Evolutionary conservation across 2,329 filamentous ascomycete genomes (phyloP).

Genomic region (Decorospora gaudefroyi): DNA sequence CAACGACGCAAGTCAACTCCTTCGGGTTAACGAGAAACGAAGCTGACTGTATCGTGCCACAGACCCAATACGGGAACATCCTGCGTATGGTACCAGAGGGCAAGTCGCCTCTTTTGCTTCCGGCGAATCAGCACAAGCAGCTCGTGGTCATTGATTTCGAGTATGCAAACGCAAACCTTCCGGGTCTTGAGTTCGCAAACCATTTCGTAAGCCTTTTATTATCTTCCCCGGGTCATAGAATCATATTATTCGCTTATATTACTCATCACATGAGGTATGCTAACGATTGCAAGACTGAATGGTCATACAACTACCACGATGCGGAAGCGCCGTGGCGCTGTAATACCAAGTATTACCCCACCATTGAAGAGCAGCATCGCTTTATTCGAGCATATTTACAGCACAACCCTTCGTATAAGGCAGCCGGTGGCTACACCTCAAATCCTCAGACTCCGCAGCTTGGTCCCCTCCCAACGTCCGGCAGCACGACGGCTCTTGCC

Average conservation of each 20-base stretch:
- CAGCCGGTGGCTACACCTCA: slow-evolving; percentile 57
- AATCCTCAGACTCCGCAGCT: slow-evolving; percentile 48
- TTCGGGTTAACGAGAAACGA: background rate
- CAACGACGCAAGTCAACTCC: slow-evolving; percentile 73
- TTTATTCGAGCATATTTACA: slow-evolving; percentile 87
- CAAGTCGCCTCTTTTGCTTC: slow-evolving; percentile 83
- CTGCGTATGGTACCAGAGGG: slow-evolving; percentile 71
- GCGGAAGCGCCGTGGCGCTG: slow-evolving; percentile 66
- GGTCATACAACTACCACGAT: slow-evolving; percentile 97
- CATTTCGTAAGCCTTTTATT: slow-evolving; percentile 70
- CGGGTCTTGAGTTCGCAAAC: slow-evolving; percentile 91
- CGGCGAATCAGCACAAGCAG: slow-evolving; percentile 93
- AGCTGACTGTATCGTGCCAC: slow-evolving; percentile 16
- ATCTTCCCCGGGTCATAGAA: background rate
- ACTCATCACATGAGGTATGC: background rate
- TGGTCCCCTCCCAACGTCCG: slow-evolving; percentile 37
- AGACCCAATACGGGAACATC: slow-evolving; percentile 99
- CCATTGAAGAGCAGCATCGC: slow-evolving; percentile 75
- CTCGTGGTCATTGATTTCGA: slow-evolving; percentile 98
- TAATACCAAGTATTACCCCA: slow-evolving; percentile 73
- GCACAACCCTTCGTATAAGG: slow-evolving; percentile 71
- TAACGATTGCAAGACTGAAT: slow-evolving; percentile 67
- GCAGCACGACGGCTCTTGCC: slow-evolving; percentile 41
- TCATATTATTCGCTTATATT: background rate
- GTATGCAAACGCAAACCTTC: slow-evolving; percentile 86